Evolutionary conservation across 106 monocot genomes (phyloP).

Genomic region (Phalaenopsis aphrodite): DNA sequence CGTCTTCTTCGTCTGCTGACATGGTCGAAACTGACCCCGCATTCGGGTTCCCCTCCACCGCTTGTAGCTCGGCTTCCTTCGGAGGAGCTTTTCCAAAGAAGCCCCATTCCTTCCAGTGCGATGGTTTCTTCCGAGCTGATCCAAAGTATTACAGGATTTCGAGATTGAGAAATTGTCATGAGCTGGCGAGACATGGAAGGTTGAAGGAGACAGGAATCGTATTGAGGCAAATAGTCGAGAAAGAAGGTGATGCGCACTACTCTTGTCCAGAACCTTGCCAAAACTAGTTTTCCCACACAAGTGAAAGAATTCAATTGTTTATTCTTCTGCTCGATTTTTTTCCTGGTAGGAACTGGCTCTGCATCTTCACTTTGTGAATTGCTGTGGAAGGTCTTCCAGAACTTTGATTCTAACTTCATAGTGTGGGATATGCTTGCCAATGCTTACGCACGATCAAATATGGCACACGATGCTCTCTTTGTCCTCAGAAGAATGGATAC

Average conservation of each 20-base stretch:
- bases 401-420: slow-evolving; percentile 17
- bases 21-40: background rate
- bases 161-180: slow-evolving; percentile 13
- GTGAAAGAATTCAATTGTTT: background rate
- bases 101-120: background rate
- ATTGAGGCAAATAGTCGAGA: slow-evolving; percentile 16
- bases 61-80: background rate
- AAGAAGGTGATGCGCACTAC: slow-evolving; percentile 19
- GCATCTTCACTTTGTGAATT: slow-evolving; percentile 39
- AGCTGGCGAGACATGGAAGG: slow-evolving; percentile 20
- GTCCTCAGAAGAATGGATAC: slow-evolving; percentile 53
- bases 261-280: background rate
- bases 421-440: slow-evolving; percentile 67
- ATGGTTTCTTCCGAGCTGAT: background rate
- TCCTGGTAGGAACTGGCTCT: slow-evolving; percentile 39
- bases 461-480: slow-evolving; percentile 51
- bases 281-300: background rate
- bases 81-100: background rate
- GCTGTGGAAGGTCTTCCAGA: slow-evolving; percentile 25
- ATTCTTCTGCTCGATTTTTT: background rate
- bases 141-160: slow-evolving; percentile 10
- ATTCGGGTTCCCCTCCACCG: background rate
- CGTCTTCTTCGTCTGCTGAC: background rate
- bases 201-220: slow-evolving; percentile 14
- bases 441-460: slow-evolving; percentile 36